These are phyloP conservation scores for Calonectria hongkongensis DNA, from an alignment of 2,329 filamentous ascomycete species.

Conservation along the genomic window DNA sequence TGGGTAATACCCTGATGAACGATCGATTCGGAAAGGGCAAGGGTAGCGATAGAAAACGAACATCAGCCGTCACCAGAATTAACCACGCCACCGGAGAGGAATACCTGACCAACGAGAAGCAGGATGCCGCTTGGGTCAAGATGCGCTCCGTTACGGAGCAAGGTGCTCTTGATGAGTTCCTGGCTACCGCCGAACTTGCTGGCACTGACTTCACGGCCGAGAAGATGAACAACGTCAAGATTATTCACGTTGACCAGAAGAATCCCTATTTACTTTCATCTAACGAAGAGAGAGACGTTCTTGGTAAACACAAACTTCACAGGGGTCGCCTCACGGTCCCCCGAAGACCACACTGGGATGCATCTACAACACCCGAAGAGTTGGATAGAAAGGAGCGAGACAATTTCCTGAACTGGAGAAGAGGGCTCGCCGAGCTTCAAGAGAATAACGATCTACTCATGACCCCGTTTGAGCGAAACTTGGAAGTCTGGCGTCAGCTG, in stretches of 20 bases:
- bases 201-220: slow-evolving; percentile 99
- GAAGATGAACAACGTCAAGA: slow-evolving; percentile 99
- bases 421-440: slow-evolving; percentile 92
- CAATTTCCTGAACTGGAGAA: slow-evolving; percentile 89
- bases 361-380: slow-evolving; percentile 87
- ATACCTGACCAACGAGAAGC: slow-evolving; percentile 93
- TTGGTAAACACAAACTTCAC: slow-evolving; percentile 90
- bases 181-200: slow-evolving; percentile 96
- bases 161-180: slow-evolving; percentile 95
- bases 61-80: slow-evolving; percentile 76
- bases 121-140: slow-evolving; percentile 98
- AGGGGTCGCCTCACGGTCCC: slow-evolving; percentile 89
- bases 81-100: slow-evolving; percentile 88
- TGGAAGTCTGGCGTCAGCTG: slow-evolving; percentile 98
- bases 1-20: slow-evolving; percentile 99
- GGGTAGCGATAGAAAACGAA: slow-evolving; percentile 86
- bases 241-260: slow-evolving; percentile 96
- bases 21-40: slow-evolving; percentile 97
- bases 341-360: slow-evolving; percentile 91
- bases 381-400: slow-evolving; percentile 87
- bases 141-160: slow-evolving; percentile 99
- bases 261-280: slow-evolving; percentile 95
- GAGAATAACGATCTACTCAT: slow-evolving; percentile 96
- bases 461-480: slow-evolving; percentile 97
- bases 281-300: slow-evolving; percentile 85